Evolutionary conservation across 2,329 filamentous ascomycete genomes (phyloP), one percentile per base, ranked within the genome.

Genomic region (Ophiocordyceps camponoti-saundersi): DNA sequence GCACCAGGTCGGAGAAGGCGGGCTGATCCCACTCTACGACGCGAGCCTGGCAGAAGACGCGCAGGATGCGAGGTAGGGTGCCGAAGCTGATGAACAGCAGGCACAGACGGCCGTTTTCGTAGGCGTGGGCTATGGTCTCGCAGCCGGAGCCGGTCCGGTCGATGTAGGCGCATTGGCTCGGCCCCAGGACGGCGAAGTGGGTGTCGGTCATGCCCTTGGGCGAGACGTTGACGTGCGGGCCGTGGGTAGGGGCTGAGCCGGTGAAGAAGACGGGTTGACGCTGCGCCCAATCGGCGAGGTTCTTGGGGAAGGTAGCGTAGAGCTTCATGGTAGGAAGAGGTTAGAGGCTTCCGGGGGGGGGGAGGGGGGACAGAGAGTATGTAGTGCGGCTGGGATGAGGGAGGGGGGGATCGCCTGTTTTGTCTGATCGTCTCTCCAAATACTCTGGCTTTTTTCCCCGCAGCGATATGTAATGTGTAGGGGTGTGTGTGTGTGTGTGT

Each of bases 31-130:
- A 75, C 59, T 85, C 80, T 3, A 83, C 62, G 8, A 83, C 72
- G 6, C 57, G 60, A 5, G 73, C 74, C 10, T 56, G 68, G 57
- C 79, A 82, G 58, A 80, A 83, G 45, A 82, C 67, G 6, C 80
- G 66, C 59, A 82, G 58, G 55, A 85, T 84, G 47, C 77, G 68
- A 16, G 80, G 79, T 0, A 65, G 57, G 4, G 65, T 53, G 1
- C 72, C 75, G 51, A 82, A 84, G 21, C 75, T 79, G 59, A 74
- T 81, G 63, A 88, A 86, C 71, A 87, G 79, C 56, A 89, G 64
- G 6, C 82, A 86, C 18, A 84, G 72, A 16, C 85, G 74, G 29
- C 79, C 81, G 55, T 89, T 89, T 57, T 90, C 84, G 58, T 85
- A 80, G 12, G 85, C 62, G 56, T 89, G 84, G 5, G 77, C 70